These are phyloP conservation scores for Tulasnella calospora DNA, from an alignment of 768 basidiomycete species.

Conservation along the genomic window DNA sequence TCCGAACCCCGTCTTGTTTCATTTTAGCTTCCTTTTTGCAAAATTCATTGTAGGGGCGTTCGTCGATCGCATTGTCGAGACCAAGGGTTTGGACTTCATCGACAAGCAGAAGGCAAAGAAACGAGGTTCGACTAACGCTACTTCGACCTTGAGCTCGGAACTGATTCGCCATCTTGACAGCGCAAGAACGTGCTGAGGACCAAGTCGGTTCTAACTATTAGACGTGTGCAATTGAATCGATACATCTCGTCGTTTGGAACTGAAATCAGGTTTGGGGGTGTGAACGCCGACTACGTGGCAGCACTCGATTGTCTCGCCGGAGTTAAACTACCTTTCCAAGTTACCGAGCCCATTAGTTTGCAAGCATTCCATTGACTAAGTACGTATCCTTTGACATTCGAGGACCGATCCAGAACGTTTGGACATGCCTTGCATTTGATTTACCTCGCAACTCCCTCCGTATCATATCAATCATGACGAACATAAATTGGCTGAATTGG, in stretches of 20 bases:
- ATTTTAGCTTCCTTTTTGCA: background rate
- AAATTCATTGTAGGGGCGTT: background rate
- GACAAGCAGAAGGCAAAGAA: slow-evolving; percentile 28
- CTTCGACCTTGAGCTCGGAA: no score
- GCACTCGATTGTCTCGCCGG: no score
- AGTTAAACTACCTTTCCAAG: no score
- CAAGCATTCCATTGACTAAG: no score
- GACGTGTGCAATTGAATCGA: no score
- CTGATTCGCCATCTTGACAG: background rate
- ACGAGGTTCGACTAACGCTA: slow-evolving; percentile 1
- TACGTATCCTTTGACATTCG: no score
- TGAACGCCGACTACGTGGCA: no score
- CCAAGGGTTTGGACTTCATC: slow-evolving; percentile 26
- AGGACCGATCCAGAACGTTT: background rate
- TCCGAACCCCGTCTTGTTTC: background rate
- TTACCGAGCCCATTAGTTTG: no score
- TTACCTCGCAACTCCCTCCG: background rate
- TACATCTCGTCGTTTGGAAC: no score
- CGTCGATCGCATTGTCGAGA: slow-evolving; percentile 26
- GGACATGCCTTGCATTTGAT: background rate
- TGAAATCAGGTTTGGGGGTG: no score
- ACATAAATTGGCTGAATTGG: background rate
- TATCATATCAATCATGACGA: background rate
- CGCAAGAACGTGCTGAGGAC: background rate
- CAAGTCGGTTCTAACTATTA: background rate